phyloP scores from a whole-genome alignment of 2,329 filamentous ascomycete genomes.

The Microsporum audouinii region DNA sequence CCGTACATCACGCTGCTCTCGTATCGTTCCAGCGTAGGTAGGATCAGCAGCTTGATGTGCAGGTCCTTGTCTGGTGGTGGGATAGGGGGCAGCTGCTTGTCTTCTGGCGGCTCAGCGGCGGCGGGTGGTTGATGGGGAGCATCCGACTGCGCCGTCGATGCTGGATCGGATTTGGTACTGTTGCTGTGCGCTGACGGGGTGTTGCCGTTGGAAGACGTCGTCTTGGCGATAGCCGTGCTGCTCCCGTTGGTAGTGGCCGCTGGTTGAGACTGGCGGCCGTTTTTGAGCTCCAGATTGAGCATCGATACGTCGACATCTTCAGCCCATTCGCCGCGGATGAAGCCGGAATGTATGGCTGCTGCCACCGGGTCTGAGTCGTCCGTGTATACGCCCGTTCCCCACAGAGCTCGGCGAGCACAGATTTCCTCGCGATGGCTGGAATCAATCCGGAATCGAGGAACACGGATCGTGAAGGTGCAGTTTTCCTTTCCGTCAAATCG shows the following conservation, averaged over 20 bases:
- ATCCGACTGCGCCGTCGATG: neutral
- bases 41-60: conserved; percentile 73
- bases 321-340: conserved; percentile 79
- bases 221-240: conserved; percentile 9
- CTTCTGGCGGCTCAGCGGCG: conserved; percentile 13
- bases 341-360: conserved; percentile 85
- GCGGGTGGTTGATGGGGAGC: neutral
- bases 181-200: conserved; percentile 1
- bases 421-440: conserved; percentile 66
- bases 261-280: conserved; percentile 35
- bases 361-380: conserved; percentile 92
- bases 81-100: conserved; percentile 25
- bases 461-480: conserved; percentile 78
- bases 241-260: conserved; percentile 28
- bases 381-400: conserved; percentile 90
- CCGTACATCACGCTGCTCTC: conserved; percentile 64
- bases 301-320: conserved; percentile 62
- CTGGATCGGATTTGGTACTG: conserved; percentile 4
- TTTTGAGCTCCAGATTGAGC: conserved; percentile 46
- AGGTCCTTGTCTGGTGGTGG: conserved; percentile 61
- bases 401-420: conserved; percentile 65
- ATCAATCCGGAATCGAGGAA: conserved; percentile 67
- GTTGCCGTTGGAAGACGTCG: conserved; percentile 7
- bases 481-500: conserved; percentile 70
- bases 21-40: conserved; percentile 70